These are phyloP conservation scores for Bolboschoenus planiculmis DNA, from an alignment of 176 grass and related monocot species.

Conservation along the genomic window DNA sequence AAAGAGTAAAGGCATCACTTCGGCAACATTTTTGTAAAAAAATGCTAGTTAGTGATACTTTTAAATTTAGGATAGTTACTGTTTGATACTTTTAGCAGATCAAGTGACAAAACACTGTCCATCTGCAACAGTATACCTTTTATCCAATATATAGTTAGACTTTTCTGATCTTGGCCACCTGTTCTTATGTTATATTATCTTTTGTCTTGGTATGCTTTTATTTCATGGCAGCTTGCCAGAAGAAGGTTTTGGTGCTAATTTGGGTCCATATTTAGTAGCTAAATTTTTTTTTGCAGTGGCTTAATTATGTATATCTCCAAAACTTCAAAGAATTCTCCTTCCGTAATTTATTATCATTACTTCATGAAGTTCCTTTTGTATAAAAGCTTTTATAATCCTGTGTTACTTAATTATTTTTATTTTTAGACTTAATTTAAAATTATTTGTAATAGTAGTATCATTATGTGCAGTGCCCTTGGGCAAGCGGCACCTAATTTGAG, in stretches of 20 bases:
- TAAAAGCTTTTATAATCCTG: background rate
- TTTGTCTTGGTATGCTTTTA: background rate
- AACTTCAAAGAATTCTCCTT: background rate
- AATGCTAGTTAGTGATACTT: background rate
- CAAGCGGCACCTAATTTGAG: background rate
- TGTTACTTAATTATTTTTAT: background rate
- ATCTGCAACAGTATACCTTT: background rate
- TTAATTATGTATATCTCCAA: background rate
- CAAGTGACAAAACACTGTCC: background rate
- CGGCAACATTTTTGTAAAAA: background rate
- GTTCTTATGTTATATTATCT: background rate
- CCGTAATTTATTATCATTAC: background rate
- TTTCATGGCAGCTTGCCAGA: background rate
- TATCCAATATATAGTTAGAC: background rate
- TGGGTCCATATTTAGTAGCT: background rate
- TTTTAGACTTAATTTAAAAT: background rate
- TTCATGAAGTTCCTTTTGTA: background rate
- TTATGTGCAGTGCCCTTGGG: constrained; percentile 4
- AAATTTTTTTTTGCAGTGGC: background rate
- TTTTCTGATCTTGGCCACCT: background rate
- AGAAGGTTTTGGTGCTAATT: background rate
- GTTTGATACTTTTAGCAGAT: background rate
- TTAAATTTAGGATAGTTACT: background rate
- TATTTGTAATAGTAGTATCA: background rate
- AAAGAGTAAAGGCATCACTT: background rate